Base-by-base conservation (phyloP, 2,329 filamentous ascomycete genomes). In the Helotiales sp. region DNA sequence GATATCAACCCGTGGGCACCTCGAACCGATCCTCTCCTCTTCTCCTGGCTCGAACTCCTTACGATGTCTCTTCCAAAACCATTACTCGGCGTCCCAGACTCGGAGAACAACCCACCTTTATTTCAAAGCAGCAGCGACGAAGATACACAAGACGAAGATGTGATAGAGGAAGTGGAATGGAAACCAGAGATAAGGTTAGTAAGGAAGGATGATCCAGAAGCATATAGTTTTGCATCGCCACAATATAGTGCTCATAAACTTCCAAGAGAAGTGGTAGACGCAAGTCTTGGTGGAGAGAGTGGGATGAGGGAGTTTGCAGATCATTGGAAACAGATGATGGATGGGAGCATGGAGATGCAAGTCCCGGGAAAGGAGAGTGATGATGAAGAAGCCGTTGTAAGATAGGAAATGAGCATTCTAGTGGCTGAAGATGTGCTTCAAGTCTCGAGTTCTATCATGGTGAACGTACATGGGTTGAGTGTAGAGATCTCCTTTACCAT, bases 1-100 rank as follows among this genome's bases (percentile, higher is more conserved):
- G 95, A 99, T 71, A 89, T 99, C 69, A 98, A 98, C 69, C 91
- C 95, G 0, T 99, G 93, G 91, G 93, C 93, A 1, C 83, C 86
- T 40, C 81, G 91, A 59, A 99, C 95, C 0, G 95, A 99, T 75
- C 88, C 90, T 4, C 74, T 98, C 44, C 79, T 97, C 1, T 99
- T 96, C 71, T 88, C 86, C 42, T 99, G 95, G 95, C 72, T 88
- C 60, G 93, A 98, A 75, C 79, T 99, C 38, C 77, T 98, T 58
- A 85, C 83, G 0, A 82, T 91, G 76, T 79, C 86, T 33, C 84
- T 89, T 8, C 81, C 84, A 1, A 72, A 75, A 42, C 82, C 83
- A 1, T 71, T 86, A 15, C 76, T 86, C 27, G 84, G 84, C 0
- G 75, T 73, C 57, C 76, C 70, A 12, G 68, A 70, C 15, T 72